These are phyloP conservation scores for Ogataea glucozyma DNA, from an alignment of 805 yeast genomes.

Conservation along the genomic window DNA sequence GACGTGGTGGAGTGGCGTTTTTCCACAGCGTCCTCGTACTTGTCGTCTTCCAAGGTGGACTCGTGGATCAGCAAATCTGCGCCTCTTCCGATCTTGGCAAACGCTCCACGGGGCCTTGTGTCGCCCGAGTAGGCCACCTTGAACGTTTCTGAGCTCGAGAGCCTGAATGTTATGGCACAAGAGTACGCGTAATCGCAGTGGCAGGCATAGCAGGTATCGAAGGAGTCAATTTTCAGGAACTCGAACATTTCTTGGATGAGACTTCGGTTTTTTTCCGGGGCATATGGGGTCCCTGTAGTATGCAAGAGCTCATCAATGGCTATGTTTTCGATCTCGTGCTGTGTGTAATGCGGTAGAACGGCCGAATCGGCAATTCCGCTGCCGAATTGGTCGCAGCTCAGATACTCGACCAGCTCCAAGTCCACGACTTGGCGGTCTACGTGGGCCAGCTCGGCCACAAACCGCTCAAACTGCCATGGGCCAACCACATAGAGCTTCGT, in stretches of 20 bases:
- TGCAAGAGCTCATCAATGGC: constrained; percentile 24
- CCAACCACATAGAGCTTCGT: constrained; percentile 56
- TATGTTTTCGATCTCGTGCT: constrained; percentile 30
- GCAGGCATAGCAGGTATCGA: constrained; percentile 70
- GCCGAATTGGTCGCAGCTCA: constrained; percentile 38
- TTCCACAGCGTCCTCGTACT: constrained; percentile 71
- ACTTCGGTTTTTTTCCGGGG: constrained; percentile 2
- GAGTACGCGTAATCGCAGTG: constrained; percentile 88
- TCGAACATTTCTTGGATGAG: constrained; percentile 34
- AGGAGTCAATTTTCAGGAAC: constrained; percentile 43
- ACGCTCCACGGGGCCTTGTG: constrained; percentile 75
- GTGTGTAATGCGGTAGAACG: constrained; percentile 22
- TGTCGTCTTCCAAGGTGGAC: constrained; percentile 83
- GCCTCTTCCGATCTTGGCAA: constrained; percentile 58
- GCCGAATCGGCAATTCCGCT: constrained; percentile 1
- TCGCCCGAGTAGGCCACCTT: constrained; percentile 92
- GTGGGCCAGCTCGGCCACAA: constrained; percentile 63
- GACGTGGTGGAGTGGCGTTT: constrained; percentile 87
- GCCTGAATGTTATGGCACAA: constrained; percentile 51
- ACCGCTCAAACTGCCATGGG: constrained; percentile 74
- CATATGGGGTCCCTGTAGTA: not conserved
- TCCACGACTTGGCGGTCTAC: constrained; percentile 25
- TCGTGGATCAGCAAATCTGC: constrained; percentile 87
- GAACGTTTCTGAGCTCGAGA: constrained; percentile 40
- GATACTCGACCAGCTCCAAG: constrained; percentile 18